Conservation (phyloP, 129 eudicot species). For the Artemisia annua region DNA sequence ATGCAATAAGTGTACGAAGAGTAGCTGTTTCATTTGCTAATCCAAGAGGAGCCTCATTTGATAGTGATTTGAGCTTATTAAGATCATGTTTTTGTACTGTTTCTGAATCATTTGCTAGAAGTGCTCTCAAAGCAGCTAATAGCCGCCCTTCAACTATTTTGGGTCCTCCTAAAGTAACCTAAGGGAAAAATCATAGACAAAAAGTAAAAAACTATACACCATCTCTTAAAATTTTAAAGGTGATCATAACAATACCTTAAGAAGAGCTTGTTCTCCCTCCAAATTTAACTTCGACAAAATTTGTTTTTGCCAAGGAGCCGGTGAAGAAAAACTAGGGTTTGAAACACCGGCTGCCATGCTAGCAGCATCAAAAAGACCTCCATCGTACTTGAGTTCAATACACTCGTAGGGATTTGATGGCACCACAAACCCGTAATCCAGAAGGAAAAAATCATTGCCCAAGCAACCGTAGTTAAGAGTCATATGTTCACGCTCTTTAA, state of each 20-base stretch:
- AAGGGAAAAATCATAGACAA: constrained; percentile 6
- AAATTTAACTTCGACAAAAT: constrained; percentile 58
- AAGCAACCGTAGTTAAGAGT: constrained; percentile 83
- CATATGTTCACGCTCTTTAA: constrained; percentile 58
- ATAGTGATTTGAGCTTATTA: constrained; percentile 58
- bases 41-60: constrained; percentile 71
- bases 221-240: neutral
- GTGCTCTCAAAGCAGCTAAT: constrained; percentile 79
- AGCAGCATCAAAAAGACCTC: constrained; percentile 93
- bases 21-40: constrained; percentile 60
- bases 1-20: constrained; percentile 70
- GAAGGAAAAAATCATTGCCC: constrained; percentile 83
- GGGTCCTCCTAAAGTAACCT: constrained; percentile 86
- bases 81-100: constrained; percentile 52
- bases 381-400: constrained; percentile 81
- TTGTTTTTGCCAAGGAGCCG: constrained; percentile 76
- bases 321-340: constrained; percentile 82
- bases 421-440: constrained; percentile 90
- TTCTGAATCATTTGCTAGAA: constrained; percentile 56
- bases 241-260: constrained; percentile 54
- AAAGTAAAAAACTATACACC: neutral
- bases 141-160: constrained; percentile 82
- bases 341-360: constrained; percentile 92
- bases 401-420: constrained; percentile 79
- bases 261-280: constrained; percentile 66